phyloP scores from a whole-genome alignment of 371 early-diverging fungal species.

The Umbelopsis sp. region DNA sequence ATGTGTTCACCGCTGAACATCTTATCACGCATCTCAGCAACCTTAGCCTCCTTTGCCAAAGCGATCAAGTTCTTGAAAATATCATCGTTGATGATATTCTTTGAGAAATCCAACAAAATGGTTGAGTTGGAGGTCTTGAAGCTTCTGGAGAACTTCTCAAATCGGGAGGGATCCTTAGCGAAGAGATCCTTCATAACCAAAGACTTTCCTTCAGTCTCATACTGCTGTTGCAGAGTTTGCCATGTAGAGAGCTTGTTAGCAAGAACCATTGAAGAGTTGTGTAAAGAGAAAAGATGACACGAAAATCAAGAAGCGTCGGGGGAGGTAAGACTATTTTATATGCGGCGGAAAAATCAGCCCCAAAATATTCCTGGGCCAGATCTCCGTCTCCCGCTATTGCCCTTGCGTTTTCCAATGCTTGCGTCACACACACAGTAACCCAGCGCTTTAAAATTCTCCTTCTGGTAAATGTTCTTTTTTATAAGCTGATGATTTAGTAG shows the following conservation, averaged over 20 bases:
- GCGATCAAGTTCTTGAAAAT: constrained; percentile 79
- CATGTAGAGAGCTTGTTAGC: constrained; percentile 79
- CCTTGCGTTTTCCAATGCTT: too few relatives aligned
- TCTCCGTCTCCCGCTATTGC: too few relatives aligned
- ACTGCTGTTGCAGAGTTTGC: constrained; percentile 86
- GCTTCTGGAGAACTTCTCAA: constrained; percentile 74
- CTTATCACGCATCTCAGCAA: constrained; percentile 83
- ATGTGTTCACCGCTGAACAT: constrained; percentile 97
- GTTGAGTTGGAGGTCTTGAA: constrained; percentile 72
- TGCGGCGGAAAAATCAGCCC: constrained; percentile 9
- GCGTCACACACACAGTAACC: too few relatives aligned
- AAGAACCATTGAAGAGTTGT: constrained; percentile 60
- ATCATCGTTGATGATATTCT: constrained; percentile 86
- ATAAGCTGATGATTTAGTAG: too few relatives aligned
- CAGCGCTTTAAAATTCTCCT: too few relatives aligned
- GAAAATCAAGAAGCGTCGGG: constrained; percentile 2
- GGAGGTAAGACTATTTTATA: background rate
- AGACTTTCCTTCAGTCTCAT: constrained; percentile 73
- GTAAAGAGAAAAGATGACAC: constrained; percentile 3
- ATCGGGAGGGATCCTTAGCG: constrained; percentile 74
- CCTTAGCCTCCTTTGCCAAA: constrained; percentile 84
- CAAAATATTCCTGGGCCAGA: too few relatives aligned
- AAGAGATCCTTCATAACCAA: constrained; percentile 83
- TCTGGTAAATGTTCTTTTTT: too few relatives aligned
- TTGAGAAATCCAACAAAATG: constrained; percentile 92